Evolutionary conservation across 2,329 filamentous ascomycete genomes (phyloP).

Genomic region (Stylonectria norvegica): DNA sequence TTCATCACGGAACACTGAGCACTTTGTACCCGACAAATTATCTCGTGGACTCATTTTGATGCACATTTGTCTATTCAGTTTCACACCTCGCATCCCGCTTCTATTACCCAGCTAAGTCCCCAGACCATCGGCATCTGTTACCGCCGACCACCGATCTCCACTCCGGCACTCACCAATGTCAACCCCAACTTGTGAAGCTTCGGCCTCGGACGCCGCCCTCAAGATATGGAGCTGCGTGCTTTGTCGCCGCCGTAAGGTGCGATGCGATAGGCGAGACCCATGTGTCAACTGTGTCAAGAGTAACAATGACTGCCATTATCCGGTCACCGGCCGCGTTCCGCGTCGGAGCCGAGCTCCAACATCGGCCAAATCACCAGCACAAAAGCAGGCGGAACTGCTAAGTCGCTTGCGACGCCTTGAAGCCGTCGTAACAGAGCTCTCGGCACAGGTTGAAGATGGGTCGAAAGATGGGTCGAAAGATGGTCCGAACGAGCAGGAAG

Average conservation of each 20-base stretch:
- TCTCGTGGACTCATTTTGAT: too few species aligned
- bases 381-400: slow-evolving; percentile 31
- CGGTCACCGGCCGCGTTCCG: slow-evolving; percentile 30
- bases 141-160: slow-evolving; percentile 9
- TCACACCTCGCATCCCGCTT: not conserved
- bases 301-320: slow-evolving; percentile 30
- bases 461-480: too few species aligned
- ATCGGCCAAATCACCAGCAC: slow-evolving; percentile 18
- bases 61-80: too few species aligned
- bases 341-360: slow-evolving; percentile 20
- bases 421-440: slow-evolving; percentile 30
- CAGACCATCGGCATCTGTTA: slow-evolving; percentile 7
- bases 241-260: slow-evolving; percentile 31
- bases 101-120: not conserved
- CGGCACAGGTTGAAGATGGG: slow-evolving; percentile 29
- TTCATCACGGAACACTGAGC: not conserved
- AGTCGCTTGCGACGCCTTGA: slow-evolving; percentile 28
- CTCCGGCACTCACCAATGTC: not conserved
- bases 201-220: slow-evolving; percentile 14
- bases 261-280: slow-evolving; percentile 30
- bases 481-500: too few species aligned
- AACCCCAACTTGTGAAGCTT: slow-evolving; percentile 1
- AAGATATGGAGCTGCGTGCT: slow-evolving; percentile 33
- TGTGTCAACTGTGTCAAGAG: slow-evolving; percentile 26
- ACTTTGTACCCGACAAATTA: not conserved